These are phyloP conservation scores for Linum tenue DNA, from an alignment of 345 rosid genomes.

Conservation along the genomic window DNA sequence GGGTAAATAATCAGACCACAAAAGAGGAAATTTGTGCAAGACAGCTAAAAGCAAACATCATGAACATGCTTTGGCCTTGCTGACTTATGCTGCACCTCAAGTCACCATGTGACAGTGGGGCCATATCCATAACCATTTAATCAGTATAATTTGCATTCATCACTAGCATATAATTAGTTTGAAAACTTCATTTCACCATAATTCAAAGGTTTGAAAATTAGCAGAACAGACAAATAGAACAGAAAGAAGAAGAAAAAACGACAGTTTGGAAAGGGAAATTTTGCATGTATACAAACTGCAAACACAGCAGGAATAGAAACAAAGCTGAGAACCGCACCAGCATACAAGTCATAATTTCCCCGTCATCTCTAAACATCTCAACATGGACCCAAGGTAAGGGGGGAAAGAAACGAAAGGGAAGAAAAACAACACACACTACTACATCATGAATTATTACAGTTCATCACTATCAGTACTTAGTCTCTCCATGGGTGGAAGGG, in stretches of 20 bases:
- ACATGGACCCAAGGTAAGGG: constrained; percentile 24
- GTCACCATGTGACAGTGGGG: constrained; percentile 20
- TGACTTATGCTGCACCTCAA: constrained; percentile 10
- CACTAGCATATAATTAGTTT: constrained; percentile 22
- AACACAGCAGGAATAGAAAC: constrained; percentile 24
- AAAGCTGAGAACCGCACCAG: constrained; percentile 23
- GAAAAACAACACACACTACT: constrained; percentile 43
- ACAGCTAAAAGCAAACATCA: constrained; percentile 26
- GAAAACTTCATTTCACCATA: constrained; percentile 23
- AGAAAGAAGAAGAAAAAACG: neutral
- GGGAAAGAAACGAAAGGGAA: constrained; percentile 17
- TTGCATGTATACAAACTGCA: constrained; percentile 35
- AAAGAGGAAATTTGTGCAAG: constrained; percentile 6
- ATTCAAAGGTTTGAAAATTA: constrained; percentile 20
- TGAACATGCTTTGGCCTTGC: constrained; percentile 12
- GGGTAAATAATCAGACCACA: neutral
- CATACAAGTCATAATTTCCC: constrained; percentile 39
- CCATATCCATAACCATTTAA: constrained; percentile 11
- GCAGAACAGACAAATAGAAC: constrained; percentile 8
- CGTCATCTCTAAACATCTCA: constrained; percentile 36
- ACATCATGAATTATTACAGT: constrained; percentile 46
- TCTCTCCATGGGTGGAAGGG: constrained; percentile 35
- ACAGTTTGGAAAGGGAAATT: constrained; percentile 8
- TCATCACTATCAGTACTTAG: constrained; percentile 53
- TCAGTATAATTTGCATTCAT: constrained; percentile 17